Percentiles rank a stretch among this genome's conserved stretches.
Evolutionary conservation across 129 eudicot genomes (phyloP).

Genomic region (Erigeron canadensis): DNA sequence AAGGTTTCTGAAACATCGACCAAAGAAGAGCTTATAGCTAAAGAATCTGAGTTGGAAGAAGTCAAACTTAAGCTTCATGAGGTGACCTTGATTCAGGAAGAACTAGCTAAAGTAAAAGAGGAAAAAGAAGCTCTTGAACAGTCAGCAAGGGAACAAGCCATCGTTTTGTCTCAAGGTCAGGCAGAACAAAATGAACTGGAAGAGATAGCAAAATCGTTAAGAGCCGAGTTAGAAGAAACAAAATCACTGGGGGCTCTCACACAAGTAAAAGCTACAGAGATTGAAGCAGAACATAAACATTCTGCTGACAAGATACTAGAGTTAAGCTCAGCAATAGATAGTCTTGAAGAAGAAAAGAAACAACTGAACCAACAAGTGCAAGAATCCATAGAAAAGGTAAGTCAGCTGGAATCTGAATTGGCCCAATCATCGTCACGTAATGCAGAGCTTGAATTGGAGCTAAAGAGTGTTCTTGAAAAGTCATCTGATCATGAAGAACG

Average conservation of each 20-base stretch:
- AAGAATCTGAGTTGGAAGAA: slow-evolving; percentile 56
- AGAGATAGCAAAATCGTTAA: slow-evolving; percentile 34
- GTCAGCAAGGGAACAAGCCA: slow-evolving; percentile 55
- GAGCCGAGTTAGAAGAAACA: slow-evolving; percentile 52
- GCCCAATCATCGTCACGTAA: slow-evolving; percentile 43
- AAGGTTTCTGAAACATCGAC: slow-evolving; percentile 51
- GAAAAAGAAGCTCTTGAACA: slow-evolving; percentile 57
- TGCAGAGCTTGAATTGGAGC: slow-evolving; percentile 60
- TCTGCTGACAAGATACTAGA: slow-evolving; percentile 47
- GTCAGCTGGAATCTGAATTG: slow-evolving; percentile 49
- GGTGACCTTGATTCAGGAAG: slow-evolving; percentile 41
- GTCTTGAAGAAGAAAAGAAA: slow-evolving; percentile 65
- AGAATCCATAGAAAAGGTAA: slow-evolving; percentile 45
- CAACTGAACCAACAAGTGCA: slow-evolving; percentile 41
- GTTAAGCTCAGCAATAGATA: slow-evolving; percentile 35
- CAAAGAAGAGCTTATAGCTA: slow-evolving; percentile 52
- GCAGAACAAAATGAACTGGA: slow-evolving; percentile 62
- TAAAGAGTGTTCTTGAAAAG: slow-evolving; percentile 52
- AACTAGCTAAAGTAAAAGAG: slow-evolving; percentile 38
- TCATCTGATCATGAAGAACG: slow-evolving; percentile 67
- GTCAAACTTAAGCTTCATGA: slow-evolving; percentile 50
- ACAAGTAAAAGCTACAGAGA: slow-evolving; percentile 50
- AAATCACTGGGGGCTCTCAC: slow-evolving; percentile 39
- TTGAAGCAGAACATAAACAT: slow-evolving; percentile 49
- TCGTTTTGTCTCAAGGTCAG: slow-evolving; percentile 61